These are phyloP conservation scores for Neocucurbitaria cava DNA, from an alignment of 2,329 filamentous ascomycete genomes.

Conservation along the genomic window DNA sequence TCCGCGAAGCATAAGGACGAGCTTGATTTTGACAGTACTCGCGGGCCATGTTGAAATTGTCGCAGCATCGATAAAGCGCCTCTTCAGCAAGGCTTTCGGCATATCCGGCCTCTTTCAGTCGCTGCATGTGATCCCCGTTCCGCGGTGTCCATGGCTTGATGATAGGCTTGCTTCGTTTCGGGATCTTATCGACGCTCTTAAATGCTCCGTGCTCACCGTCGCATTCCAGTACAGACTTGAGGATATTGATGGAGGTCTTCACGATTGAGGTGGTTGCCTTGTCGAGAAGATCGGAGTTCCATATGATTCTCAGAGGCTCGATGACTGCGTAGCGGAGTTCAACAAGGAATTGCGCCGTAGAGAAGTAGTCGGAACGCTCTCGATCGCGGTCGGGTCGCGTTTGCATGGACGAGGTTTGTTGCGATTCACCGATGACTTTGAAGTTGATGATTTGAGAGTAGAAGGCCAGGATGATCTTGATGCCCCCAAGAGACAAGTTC, in stretches of 20 bases:
- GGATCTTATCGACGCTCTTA: conserved; percentile 67
- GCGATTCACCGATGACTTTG: conserved; percentile 81
- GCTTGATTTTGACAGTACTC: conserved; percentile 78
- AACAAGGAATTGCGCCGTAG: conserved; percentile 78
- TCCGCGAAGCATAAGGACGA: conserved; percentile 65
- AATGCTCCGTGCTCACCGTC: conserved; percentile 74
- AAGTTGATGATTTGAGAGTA: conserved; percentile 78
- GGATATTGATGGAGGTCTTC: conserved; percentile 80
- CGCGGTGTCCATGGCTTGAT: conserved; percentile 61
- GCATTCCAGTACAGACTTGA: conserved; percentile 78
- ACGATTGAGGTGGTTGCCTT: conserved; percentile 79
- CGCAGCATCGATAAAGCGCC: conserved; percentile 82
- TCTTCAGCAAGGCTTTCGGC: conserved; percentile 74
- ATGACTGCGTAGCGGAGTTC: conserved; percentile 83
- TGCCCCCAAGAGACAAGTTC: conserved; percentile 63
- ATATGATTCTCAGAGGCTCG: conserved; percentile 77
- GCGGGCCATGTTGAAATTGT: conserved; percentile 63
- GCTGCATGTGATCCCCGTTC: conserved; percentile 53
- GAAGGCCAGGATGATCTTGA: conserved; percentile 85
- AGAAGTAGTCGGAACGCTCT: conserved; percentile 66
- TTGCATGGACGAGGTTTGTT: conserved; percentile 64
- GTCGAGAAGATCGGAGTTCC: conserved; percentile 85
- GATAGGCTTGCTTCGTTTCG: conserved; percentile 53
- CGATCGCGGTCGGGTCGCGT: conserved; percentile 62
- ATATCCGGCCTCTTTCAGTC: conserved; percentile 55